These are phyloP conservation scores for Coemansia sp. DNA, from an alignment of 192 early-diverging fungal genomes.

Conservation along the genomic window DNA sequence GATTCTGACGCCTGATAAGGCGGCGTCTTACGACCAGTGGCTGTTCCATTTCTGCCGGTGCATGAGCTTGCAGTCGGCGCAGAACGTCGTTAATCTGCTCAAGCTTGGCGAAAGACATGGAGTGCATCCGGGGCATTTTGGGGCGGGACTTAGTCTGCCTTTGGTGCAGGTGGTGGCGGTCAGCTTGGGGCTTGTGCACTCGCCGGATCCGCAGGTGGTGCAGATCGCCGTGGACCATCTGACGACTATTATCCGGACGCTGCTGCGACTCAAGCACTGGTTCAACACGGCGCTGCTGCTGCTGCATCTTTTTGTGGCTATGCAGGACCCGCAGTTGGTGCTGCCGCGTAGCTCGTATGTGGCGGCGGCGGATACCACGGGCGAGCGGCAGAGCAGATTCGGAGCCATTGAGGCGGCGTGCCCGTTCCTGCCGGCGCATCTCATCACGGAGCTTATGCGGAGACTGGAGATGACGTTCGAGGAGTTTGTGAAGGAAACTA, in stretches of 20 bases:
- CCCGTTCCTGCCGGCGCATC: constrained; percentile 42
- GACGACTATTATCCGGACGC: constrained; percentile 45
- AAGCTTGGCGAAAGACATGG: constrained; percentile 44
- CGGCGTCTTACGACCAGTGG: constrained; percentile 52
- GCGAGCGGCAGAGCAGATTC: neutral
- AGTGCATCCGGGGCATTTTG: constrained; percentile 53
- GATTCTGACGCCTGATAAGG: constrained; percentile 52
- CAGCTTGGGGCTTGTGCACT: constrained; percentile 45
- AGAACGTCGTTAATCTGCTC: constrained; percentile 51
- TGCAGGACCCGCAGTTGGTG: constrained; percentile 48
- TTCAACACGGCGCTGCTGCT: constrained; percentile 56
- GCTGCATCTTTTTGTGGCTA: constrained; percentile 48
- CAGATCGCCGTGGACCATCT: constrained; percentile 46
- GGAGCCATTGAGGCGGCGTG: constrained; percentile 33
- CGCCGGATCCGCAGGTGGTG: constrained; percentile 49
- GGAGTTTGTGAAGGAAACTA: constrained; percentile 51
- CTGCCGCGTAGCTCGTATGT: constrained; percentile 31
- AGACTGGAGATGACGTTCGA: constrained; percentile 48
- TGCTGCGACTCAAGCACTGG: constrained; percentile 54
- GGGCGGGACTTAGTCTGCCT: constrained; percentile 46
- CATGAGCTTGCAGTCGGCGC: constrained; percentile 55
- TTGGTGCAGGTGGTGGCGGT: constrained; percentile 52
- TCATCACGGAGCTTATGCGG: constrained; percentile 53
- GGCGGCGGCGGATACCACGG: neutral
- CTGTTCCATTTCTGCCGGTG: constrained; percentile 57